Conservation (phyloP, 106 monocot genomes). For the Phalaenopsis equestris region DNA sequence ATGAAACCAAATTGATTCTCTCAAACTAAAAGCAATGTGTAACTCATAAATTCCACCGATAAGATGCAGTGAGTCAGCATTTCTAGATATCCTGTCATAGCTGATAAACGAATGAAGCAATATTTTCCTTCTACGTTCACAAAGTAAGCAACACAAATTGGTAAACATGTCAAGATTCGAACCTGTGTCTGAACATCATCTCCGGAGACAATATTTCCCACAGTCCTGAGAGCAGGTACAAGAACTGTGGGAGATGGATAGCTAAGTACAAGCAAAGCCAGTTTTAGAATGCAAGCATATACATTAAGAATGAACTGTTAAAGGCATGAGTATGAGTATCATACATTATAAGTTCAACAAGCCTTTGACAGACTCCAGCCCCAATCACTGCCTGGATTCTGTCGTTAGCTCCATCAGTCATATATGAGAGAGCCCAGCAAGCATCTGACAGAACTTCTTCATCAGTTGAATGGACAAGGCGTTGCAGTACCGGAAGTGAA, state of each 20-base stretch:
- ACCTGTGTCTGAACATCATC: conserved; percentile 62
- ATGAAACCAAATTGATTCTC: too few species aligned
- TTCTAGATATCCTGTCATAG: neutral
- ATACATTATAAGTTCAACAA: conserved; percentile 36
- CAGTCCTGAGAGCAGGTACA: conserved; percentile 24
- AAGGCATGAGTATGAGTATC: conserved; percentile 2
- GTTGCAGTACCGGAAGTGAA: conserved; percentile 23
- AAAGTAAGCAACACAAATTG: neutral
- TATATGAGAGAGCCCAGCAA: conserved; percentile 38
- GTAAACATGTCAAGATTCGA: neutral
- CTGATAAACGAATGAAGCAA: neutral
- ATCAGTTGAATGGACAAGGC: conserved; percentile 35
- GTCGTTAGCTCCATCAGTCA: conserved; percentile 35
- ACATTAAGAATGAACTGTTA: neutral
- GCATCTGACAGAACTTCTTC: conserved; percentile 34
- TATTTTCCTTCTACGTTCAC: neutral
- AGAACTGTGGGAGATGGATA: conserved; percentile 31
- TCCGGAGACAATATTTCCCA: conserved; percentile 46
- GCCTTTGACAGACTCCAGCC: conserved; percentile 29
- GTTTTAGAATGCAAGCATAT: neutral
- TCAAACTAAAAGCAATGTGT: too few species aligned
- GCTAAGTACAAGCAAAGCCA: conserved; percentile 7
- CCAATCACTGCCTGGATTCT: conserved; percentile 34
- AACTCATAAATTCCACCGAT: neutral
- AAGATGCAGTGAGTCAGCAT: neutral